Evolutionary conservation across 2,329 filamentous ascomycete species (phyloP).

Genomic region (Hypoxylon sp.): DNA sequence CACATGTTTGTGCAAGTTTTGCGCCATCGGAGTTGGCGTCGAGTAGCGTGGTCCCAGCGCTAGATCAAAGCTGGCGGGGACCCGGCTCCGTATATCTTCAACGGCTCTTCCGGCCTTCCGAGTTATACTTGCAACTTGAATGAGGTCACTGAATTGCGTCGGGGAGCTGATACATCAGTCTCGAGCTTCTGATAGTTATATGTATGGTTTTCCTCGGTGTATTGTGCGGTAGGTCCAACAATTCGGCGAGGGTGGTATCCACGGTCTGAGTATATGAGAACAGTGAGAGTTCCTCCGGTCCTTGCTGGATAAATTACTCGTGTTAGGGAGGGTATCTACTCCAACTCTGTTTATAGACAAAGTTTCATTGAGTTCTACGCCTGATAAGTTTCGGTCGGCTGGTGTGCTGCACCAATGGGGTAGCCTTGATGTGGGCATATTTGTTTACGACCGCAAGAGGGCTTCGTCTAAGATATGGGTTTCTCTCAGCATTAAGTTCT

Average conservation of each 20-base stretch:
- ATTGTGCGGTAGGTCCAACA: not conserved
- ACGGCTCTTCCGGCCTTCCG: slow-evolving; percentile 42
- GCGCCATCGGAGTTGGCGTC: slow-evolving; percentile 30
- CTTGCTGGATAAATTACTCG: slow-evolving; percentile 23
- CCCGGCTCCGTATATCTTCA: slow-evolving; percentile 23
- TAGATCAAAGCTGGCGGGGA: slow-evolving; percentile 25
- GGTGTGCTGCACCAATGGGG: not conserved
- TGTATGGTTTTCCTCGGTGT: not conserved
- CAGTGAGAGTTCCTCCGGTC: slow-evolving; percentile 1
- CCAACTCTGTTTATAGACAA: slow-evolving; percentile 12
- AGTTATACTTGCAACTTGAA: slow-evolving; percentile 6
- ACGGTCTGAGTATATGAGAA: slow-evolving; percentile 8
- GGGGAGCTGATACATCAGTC: slow-evolving; percentile 3
- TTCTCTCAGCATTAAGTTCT: slow-evolving; percentile 9
- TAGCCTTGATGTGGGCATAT: slow-evolving; percentile 8
- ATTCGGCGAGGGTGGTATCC: not conserved
- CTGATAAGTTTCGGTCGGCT: slow-evolving; percentile 1
- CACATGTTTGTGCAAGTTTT: slow-evolving; percentile 32
- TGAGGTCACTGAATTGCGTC: slow-evolving; percentile 26
- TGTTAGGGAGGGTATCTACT: not conserved
- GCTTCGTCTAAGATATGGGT: slow-evolving; percentile 2
- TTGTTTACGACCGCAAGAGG: not conserved
- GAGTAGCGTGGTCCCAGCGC: slow-evolving; percentile 30
- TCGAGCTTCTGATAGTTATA: not conserved
- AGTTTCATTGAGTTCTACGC: slow-evolving; percentile 6